These are phyloP conservation scores for Thalassiosira profunda DNA, from an alignment of 108 stramenopile genomes.

Conservation along the genomic window DNA sequence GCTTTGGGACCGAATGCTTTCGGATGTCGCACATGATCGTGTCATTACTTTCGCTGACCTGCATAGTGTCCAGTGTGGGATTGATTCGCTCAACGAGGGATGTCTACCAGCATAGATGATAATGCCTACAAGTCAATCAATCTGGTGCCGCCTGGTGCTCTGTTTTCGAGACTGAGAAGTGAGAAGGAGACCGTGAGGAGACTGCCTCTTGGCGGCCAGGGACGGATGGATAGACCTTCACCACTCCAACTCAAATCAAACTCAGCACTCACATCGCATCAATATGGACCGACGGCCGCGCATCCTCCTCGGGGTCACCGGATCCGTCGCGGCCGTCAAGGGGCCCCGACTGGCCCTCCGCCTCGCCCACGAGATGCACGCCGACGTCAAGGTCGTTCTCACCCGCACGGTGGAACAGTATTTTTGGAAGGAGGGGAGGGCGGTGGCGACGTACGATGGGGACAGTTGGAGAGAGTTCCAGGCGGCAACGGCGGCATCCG, in stretches of 20 bases:
- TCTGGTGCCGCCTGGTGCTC: too few species aligned
- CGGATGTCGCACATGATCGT: slow-evolving; percentile 61
- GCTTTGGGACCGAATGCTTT: slow-evolving; percentile 71
- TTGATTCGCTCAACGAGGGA: slow-evolving; percentile 38
- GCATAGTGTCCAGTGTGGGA: slow-evolving; percentile 50
- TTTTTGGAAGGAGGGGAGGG: slow-evolving; percentile 69
- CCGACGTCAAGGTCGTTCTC: slow-evolving; percentile 66
- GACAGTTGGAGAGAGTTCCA: slow-evolving; percentile 59
- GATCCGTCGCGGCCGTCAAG: slow-evolving; percentile 93
- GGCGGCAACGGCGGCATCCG: neutral
- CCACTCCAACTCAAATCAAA: too few species aligned
- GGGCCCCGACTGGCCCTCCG: slow-evolving; percentile 81
- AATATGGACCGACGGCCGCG: slow-evolving; percentile 11
- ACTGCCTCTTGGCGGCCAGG: too few species aligned
- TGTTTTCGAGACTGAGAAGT: too few species aligned
- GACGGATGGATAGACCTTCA: too few species aligned
- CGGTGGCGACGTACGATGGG: slow-evolving; percentile 51
- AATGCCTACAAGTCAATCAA: too few species aligned
- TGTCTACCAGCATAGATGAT: slow-evolving; percentile 23
- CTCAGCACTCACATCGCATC: too few species aligned
- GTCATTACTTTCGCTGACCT: slow-evolving; percentile 51
- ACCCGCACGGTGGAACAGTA: slow-evolving; percentile 66
- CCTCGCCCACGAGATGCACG: slow-evolving; percentile 39
- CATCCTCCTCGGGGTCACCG: slow-evolving; percentile 84
- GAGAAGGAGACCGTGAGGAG: too few species aligned